These are phyloP conservation scores for Colletotrichum spinosum DNA, from an alignment of 2,329 filamentous ascomycete species.

Conservation along the genomic window DNA sequence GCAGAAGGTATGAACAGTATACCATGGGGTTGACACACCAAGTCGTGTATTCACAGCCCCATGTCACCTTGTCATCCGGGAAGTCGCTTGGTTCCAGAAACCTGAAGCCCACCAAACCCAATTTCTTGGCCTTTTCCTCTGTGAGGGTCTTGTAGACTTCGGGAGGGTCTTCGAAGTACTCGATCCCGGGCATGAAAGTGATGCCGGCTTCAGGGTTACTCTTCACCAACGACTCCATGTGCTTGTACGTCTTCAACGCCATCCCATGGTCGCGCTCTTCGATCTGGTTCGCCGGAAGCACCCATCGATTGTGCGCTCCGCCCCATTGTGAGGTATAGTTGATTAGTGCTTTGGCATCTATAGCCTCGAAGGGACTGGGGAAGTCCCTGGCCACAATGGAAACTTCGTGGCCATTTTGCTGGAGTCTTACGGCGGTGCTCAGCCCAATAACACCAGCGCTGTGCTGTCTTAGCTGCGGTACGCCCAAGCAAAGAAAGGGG, in stretches of 20 bases:
- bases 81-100: constrained; percentile 50
- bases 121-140: constrained; percentile 43
- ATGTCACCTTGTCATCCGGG: constrained; percentile 53
- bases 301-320: constrained; percentile 66
- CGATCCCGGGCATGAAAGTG: constrained; percentile 61
- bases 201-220: constrained; percentile 56
- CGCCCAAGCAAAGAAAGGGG: neutral
- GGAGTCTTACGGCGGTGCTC: constrained; percentile 59
- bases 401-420: constrained; percentile 52
- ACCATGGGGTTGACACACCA: constrained; percentile 67
- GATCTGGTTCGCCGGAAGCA: constrained; percentile 43
- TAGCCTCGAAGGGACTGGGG: constrained; percentile 58
- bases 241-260: constrained; percentile 54
- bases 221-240: constrained; percentile 51
- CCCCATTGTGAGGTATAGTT: constrained; percentile 70
- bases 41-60: constrained; percentile 64
- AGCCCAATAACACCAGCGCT: constrained; percentile 67
- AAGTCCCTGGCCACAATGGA: constrained; percentile 60
- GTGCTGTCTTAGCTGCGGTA: constrained; percentile 3
- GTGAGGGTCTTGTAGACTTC: constrained; percentile 53
- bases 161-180: constrained; percentile 61
- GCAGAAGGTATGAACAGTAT: constrained; percentile 61
- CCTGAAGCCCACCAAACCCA: constrained; percentile 53
- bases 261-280: constrained; percentile 56
- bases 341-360: constrained; percentile 53